Conservation (phyloP, 768 basidiomycete genomes). For the Amanita inopinata region DNA sequence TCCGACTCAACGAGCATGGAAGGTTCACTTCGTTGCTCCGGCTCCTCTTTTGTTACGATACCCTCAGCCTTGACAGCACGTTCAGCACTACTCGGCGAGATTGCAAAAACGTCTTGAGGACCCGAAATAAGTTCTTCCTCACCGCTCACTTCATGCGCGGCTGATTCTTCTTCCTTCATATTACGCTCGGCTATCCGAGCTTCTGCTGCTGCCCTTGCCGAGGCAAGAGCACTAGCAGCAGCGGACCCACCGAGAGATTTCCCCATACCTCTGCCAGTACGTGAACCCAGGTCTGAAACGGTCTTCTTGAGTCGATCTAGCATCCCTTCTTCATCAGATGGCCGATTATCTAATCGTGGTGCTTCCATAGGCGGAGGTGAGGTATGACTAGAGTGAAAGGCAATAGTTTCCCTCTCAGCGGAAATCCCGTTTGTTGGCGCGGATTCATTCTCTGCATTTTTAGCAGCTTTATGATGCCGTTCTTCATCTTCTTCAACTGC, state of each 20-base stretch:
- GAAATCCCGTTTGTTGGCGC: conserved; percentile 16
- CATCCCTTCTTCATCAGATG: conserved; percentile 30
- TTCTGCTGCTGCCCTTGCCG: conserved; percentile 60
- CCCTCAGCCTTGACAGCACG: too few relatives aligned
- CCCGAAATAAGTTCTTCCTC: neutral
- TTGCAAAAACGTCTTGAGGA: neutral
- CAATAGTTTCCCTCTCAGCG: neutral
- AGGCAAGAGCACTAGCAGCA: conserved; percentile 50
- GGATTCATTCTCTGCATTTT: conserved; percentile 28
- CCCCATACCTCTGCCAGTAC: conserved; percentile 44
- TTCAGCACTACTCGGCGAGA: too few relatives aligned
- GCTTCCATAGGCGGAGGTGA: neutral
- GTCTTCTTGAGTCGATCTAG: conserved; percentile 63
- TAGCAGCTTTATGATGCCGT: conserved; percentile 39
- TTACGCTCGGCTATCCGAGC: conserved; percentile 60
- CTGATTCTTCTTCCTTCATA: conserved; percentile 33
- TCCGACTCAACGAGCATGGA: neutral
- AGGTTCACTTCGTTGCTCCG: too few relatives aligned
- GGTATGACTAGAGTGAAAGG: neutral
- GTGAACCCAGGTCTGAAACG: conserved; percentile 55
- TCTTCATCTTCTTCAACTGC: conserved; percentile 28
- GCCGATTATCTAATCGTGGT: neutral
- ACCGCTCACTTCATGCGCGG: neutral
- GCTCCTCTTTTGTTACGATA: too few relatives aligned
- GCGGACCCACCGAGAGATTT: conserved; percentile 54